Conservation (phyloP, 768 basidiomycete genomes). For the Tricholoma flavovirens region DNA sequence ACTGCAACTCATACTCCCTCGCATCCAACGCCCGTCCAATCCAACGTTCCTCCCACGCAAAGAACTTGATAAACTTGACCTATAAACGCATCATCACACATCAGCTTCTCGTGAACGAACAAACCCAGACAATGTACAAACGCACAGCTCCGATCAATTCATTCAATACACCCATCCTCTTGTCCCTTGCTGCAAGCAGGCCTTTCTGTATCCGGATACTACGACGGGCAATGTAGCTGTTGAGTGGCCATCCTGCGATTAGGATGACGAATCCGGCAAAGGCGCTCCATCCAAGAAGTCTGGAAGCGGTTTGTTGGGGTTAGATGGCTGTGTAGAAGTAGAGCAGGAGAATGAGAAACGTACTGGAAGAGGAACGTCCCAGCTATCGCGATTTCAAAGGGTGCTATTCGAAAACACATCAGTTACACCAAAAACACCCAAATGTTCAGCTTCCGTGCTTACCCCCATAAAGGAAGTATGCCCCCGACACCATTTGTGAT, state of each 20-base stretch:
- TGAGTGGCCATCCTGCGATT: slow-evolving; percentile 63
- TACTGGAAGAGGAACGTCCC: slow-evolving; percentile 73
- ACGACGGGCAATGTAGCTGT: slow-evolving; percentile 56
- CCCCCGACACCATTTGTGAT: slow-evolving; percentile 45
- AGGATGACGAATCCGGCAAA: slow-evolving; percentile 74
- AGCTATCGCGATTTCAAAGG: slow-evolving; percentile 74
- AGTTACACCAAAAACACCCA: slow-evolving; percentile 4
- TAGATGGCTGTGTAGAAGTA: not conserved
- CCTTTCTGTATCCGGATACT: slow-evolving; percentile 59
- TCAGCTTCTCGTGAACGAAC: not conserved
- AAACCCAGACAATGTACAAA: slow-evolving; percentile 27
- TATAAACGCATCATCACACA: slow-evolving; percentile 14
- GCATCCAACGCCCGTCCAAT: slow-evolving; percentile 59
- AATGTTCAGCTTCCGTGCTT: slow-evolving; percentile 6
- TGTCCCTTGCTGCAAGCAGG: slow-evolving; percentile 57
- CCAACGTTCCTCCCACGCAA: slow-evolving; percentile 79
- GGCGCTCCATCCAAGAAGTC: slow-evolving; percentile 61
- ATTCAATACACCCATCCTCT: slow-evolving; percentile 71
- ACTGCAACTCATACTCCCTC: slow-evolving; percentile 62
- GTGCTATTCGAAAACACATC: slow-evolving; percentile 34
- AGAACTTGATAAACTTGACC: slow-evolving; percentile 76
- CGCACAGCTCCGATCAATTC: slow-evolving; percentile 67
- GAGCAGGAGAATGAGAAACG: slow-evolving; percentile 13
- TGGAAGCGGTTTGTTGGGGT: slow-evolving; percentile 19
- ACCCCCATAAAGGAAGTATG: slow-evolving; percentile 69